Percentiles rank a stretch among this genome's conserved stretches.
Conservation (phyloP, 345 rosid genomes). For the Mangifera indica region DNA sequence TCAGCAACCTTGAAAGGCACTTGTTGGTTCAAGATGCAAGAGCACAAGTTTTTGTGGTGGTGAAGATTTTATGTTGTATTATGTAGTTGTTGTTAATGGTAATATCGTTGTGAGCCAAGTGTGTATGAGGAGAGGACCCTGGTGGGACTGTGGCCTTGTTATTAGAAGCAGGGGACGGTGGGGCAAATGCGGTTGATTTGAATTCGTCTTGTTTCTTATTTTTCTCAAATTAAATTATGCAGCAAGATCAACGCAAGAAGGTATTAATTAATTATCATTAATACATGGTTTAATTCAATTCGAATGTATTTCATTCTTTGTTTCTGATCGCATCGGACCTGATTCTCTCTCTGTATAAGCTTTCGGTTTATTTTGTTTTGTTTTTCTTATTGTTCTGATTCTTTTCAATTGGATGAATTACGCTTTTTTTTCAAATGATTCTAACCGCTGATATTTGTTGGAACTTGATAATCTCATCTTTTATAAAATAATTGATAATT, state of each 20-base stretch:
- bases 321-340: slow-evolving; percentile 3
- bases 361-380: neutral
- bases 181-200: slow-evolving; percentile 81
- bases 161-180: slow-evolving; percentile 68
- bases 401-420: slow-evolving; percentile 2
- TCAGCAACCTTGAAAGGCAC: neutral
- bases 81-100: slow-evolving; percentile 15
- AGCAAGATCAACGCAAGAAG: slow-evolving; percentile 84
- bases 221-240: slow-evolving; percentile 39
- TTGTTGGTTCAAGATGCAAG: slow-evolving; percentile 1
- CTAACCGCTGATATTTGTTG: neutral
- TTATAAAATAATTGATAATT: neutral
- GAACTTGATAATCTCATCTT: too few species aligned
- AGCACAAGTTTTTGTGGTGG: slow-evolving; percentile 8
- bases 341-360: neutral
- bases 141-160: slow-evolving; percentile 54
- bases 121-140: slow-evolving; percentile 43
- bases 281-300: slow-evolving; percentile 13
- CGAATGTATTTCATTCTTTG: slow-evolving; percentile 5
- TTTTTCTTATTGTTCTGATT: neutral
- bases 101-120: slow-evolving; percentile 20
- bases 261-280: slow-evolving; percentile 27
- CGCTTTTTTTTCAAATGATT: neutral
- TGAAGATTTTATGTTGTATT: slow-evolving; percentile 31
- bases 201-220: neutral